Percentiles rank a stretch among this genome's conserved stretches.
Conservation (phyloP, 2,329 filamentous ascomycete genomes). For the Huntiella decipiens region DNA sequence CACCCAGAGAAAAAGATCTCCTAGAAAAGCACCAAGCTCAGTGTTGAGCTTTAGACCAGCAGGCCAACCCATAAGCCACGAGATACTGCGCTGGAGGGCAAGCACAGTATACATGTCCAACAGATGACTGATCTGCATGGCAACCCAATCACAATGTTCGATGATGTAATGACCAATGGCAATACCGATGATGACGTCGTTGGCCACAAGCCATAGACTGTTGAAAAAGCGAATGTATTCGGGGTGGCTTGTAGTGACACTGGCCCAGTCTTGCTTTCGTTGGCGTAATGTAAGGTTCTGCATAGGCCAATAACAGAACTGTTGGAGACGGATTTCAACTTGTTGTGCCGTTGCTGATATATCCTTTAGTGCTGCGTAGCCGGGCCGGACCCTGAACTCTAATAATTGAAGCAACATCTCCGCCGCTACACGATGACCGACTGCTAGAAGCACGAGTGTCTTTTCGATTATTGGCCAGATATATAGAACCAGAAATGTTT, state of each 20-base stretch:
- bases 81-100: conserved; percentile 72
- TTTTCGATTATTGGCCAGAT: conserved; percentile 57
- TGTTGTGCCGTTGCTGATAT: conserved; percentile 93
- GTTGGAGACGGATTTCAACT: conserved; percentile 87
- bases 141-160: conserved; percentile 76
- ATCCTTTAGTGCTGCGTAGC: conserved; percentile 76
- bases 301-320: conserved; percentile 98
- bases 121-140: conserved; percentile 55
- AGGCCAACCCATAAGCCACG: conserved; percentile 90
- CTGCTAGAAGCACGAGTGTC: conserved; percentile 57
- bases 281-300: conserved; percentile 85
- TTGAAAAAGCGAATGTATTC: conserved; percentile 99
- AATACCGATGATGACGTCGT: conserved; percentile 97
- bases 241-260: conserved; percentile 82
- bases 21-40: conserved; percentile 81
- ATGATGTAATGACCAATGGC: conserved; percentile 93
- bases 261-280: conserved; percentile 83
- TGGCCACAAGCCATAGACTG: conserved; percentile 92
- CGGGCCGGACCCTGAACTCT: conserved; percentile 66
- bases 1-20: conserved; percentile 92
- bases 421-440: conserved; percentile 61
- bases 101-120: conserved; percentile 72
- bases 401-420: conserved; percentile 62
- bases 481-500: conserved; percentile 54
- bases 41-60: conserved; percentile 89